Conservation (phyloP, 495 filamentous ascomycete species). For the Apodospora peruviana region DNA sequence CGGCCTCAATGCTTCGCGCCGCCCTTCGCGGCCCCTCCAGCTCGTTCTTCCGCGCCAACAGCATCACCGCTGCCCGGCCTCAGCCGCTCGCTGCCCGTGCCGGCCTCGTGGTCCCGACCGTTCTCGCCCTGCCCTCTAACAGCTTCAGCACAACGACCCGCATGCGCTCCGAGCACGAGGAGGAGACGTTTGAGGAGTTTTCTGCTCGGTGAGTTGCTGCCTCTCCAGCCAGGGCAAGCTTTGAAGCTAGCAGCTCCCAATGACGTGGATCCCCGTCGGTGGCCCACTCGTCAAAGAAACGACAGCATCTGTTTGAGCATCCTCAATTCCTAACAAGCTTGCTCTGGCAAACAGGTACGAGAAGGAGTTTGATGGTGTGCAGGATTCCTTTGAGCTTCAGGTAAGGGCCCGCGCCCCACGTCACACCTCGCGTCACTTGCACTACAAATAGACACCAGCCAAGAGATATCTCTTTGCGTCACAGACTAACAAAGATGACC, state of each 20-base stretch:
- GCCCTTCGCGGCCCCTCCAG: conserved; percentile 64
- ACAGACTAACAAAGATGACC: neutral
- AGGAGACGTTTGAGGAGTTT: conserved; percentile 99
- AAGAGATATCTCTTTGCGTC: too few species aligned
- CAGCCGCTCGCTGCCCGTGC: conserved; percentile 32
- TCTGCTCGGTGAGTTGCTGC: conserved; percentile 75
- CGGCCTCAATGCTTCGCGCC: conserved; percentile 62
- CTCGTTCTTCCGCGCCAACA: conserved; percentile 57
- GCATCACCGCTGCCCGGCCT: conserved; percentile 53
- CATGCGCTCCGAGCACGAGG: conserved; percentile 57
- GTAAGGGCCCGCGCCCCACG: conserved; percentile 44
- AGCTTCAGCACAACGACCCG: conserved; percentile 64
- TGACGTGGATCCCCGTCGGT: conserved; percentile 1
- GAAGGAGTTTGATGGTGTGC: conserved; percentile 95
- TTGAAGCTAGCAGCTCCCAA: conserved; percentile 14
- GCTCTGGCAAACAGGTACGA: conserved; percentile 69
- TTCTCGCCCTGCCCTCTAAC: conserved; percentile 44
- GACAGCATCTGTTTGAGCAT: too few species aligned
- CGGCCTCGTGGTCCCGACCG: conserved; percentile 34
- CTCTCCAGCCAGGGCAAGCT: conserved; percentile 6
- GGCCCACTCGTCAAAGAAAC: conserved; percentile 8
- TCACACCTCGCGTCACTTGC: neutral
- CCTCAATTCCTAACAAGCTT: conserved; percentile 24
- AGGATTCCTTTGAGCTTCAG: conserved; percentile 99
- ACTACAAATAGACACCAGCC: conserved; percentile 1